Percentiles rank a stretch among this genome's conserved stretches.
phyloP scores from a whole-genome alignment of 2,329 filamentous ascomycete species.

The Aspergillus versicolor region DNA sequence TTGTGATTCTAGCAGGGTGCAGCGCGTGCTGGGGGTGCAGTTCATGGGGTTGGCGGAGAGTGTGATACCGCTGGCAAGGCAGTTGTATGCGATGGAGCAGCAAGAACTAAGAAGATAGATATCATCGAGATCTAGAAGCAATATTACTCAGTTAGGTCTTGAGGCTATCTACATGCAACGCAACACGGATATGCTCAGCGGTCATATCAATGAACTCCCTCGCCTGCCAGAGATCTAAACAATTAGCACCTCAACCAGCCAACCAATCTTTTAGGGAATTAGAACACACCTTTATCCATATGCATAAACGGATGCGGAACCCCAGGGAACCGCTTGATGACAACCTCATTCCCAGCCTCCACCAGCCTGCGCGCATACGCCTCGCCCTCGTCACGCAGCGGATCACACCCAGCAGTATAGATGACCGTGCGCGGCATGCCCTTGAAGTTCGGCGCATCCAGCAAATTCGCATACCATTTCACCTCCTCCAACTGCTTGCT shows the following conservation, averaged over 20 bases:
- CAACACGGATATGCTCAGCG: neutral
- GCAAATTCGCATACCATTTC: constrained; percentile 21
- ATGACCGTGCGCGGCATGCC: constrained; percentile 31
- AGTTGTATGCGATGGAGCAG: neutral
- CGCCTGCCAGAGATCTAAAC: neutral
- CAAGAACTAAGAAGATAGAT: too few species aligned
- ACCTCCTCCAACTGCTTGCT: neutral
- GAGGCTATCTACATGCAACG: too few species aligned
- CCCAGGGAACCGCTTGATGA: constrained; percentile 28
- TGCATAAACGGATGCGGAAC: constrained; percentile 29
- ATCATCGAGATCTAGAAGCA: too few species aligned
- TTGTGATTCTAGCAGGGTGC: too few species aligned
- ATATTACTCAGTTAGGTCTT: too few species aligned
- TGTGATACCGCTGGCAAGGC: too few species aligned
- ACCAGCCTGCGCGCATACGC: constrained; percentile 23
- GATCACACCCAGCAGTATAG: constrained; percentile 37
- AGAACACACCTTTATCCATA: neutral
- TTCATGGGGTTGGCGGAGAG: too few species aligned
- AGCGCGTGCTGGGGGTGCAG: too few species aligned
- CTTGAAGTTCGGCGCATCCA: constrained; percentile 26
- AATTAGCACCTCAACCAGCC: neutral
- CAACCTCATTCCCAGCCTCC: constrained; percentile 24
- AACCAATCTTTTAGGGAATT: too few species aligned
- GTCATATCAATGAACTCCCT: neutral
- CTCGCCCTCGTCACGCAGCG: constrained; percentile 37